phyloP scores from a whole-genome alignment of 163 green algal genomes.

The Volvox carteri region DNA sequence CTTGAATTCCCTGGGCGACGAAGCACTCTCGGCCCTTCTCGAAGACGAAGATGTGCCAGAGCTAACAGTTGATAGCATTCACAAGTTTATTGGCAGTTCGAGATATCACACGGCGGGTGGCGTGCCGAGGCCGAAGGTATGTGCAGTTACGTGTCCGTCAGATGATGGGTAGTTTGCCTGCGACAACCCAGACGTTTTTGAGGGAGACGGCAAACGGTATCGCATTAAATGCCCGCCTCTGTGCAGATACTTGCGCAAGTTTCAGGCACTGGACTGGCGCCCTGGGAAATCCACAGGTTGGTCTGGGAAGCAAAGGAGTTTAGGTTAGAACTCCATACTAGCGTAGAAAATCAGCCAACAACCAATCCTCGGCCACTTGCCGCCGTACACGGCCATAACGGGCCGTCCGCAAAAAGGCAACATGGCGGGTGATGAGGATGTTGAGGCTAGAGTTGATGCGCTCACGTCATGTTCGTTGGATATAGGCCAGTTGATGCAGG shows the following conservation, averaged over 20 bases:
- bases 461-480: too few species aligned
- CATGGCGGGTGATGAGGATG: too few species aligned
- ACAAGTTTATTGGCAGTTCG: neutral
- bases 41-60: slow-evolving; percentile 3
- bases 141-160: neutral
- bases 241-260: slow-evolving; percentile 9
- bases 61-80: slow-evolving; percentile 14
- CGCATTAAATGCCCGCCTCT: too few species aligned
- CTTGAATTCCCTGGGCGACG: neutral
- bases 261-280: slow-evolving; percentile 27
- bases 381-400: too few species aligned
- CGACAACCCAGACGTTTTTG: neutral
- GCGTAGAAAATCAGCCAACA: too few species aligned
- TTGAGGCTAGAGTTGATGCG: too few species aligned
- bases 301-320: neutral
- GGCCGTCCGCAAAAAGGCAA: too few species aligned
- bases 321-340: too few species aligned
- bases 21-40: neutral
- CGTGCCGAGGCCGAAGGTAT: slow-evolving; percentile 7
- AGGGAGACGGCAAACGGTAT: too few species aligned
- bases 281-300: slow-evolving; percentile 48
- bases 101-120: neutral
- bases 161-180: neutral
- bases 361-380: too few species aligned
- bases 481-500: too few species aligned